Evolutionary conservation across 2,329 filamentous ascomycete species (phyloP), one percentile per base, ranked within the genome.

Genomic region (Xylariaceae sp.): DNA sequence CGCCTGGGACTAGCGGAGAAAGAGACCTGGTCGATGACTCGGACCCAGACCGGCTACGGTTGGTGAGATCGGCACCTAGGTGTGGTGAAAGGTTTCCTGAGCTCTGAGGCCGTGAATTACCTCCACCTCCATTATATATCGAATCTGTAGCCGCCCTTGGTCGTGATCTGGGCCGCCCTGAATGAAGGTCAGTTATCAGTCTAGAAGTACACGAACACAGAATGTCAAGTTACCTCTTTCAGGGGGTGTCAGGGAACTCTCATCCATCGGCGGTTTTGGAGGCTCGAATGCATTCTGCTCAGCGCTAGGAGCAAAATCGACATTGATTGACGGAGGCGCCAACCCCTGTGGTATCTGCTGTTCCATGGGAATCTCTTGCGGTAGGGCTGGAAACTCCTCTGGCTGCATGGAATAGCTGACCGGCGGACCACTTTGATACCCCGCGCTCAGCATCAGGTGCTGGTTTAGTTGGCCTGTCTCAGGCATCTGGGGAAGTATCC

Each of bases 281-380:
- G 81, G 80, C 58, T 86, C 87, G 67, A 88, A 87, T 62, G 78
- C 83, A 49, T 77, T 80, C 64, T 82, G 82, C 54, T 80, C 75
- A 49, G 87, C 82, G 8, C 85, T 85, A 21, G 92, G 92, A 15
- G 91, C 92, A 70, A 89, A 91, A 68, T 96, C 89, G 63, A 96
- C 94, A 67, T 94, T 95, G 71, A 96, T 96, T 48, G 92, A 89
- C 0, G 92, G 92, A n/a, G 92, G 89, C 3, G 87, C 87, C 18
- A 61, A 13, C n/a, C 55, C 55, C 26, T 54, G 57, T 13, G 48
- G 55, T 86, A 95, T 94, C 61, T 88, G 80, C 47, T 85, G 82
- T 43, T 67, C 47, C 81, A 83, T 67, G 21, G 72, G 72, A n/a
- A 70, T 69, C 21, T 76, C 73, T 51, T 76, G 73, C 16, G 68